Percentiles rank a stretch among this genome's conserved stretches.
Conservation (phyloP, 129 eudicot species). For the Chrysanthemum makinoi region DNA sequence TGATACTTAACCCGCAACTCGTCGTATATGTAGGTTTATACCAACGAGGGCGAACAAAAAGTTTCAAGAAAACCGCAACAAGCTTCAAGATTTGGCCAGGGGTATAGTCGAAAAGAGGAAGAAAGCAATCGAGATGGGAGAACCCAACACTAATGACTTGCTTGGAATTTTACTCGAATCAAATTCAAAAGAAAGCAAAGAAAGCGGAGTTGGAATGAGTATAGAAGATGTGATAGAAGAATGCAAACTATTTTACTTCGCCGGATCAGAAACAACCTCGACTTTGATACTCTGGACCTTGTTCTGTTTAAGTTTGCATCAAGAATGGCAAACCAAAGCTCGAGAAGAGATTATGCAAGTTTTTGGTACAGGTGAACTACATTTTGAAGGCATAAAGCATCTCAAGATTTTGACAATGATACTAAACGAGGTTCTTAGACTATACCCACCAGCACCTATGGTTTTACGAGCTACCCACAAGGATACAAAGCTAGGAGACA, state of each 20-base stretch:
- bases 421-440: conserved; percentile 40
- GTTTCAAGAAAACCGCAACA: conserved; percentile 22
- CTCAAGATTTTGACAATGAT: conserved; percentile 38
- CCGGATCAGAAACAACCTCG: conserved; percentile 55
- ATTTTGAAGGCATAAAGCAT: conserved; percentile 37
- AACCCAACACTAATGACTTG: conserved; percentile 20
- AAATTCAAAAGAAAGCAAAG: conserved; percentile 25
- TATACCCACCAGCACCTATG: conserved; percentile 32
- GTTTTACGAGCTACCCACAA: conserved; percentile 8
- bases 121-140: conserved; percentile 30
- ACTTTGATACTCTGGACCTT: conserved; percentile 44
- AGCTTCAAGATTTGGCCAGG: conserved; percentile 22
- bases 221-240: conserved; percentile 47
- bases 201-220: conserved; percentile 26
- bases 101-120: conserved; percentile 24
- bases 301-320: conserved; percentile 40
- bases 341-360: conserved; percentile 33
- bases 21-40: conserved; percentile 4
- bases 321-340: conserved; percentile 43
- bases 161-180: conserved; percentile 36
- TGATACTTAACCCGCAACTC: no score
- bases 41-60: conserved; percentile 24
- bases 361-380: conserved; percentile 22
- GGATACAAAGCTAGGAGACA: conserved; percentile 30
- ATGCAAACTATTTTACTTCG: conserved; percentile 53